Evolutionary conservation across 441 rosid species (phyloP).

Genomic region (Aleurites moluccanus): DNA sequence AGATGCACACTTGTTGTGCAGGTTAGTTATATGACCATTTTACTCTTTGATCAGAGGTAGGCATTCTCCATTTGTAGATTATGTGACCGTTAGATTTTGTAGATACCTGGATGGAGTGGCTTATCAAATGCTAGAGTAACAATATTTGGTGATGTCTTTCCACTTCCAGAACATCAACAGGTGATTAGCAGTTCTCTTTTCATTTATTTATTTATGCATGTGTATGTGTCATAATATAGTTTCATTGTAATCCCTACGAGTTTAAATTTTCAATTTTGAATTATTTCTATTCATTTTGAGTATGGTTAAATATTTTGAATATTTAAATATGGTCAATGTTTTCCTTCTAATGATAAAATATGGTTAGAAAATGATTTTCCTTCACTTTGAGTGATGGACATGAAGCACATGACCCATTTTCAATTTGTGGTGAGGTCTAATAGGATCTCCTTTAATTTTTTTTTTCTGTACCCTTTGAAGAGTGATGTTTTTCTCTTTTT

Average conservation of each 20-base stretch:
- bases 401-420: not conserved
- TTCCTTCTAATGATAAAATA: not conserved
- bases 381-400: not conserved
- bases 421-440: not conserved
- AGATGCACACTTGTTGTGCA: conserved; percentile 96
- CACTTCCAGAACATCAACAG: conserved; percentile 87
- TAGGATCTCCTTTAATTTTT: not conserved
- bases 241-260: not conserved
- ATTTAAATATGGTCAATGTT: not conserved
- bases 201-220: not conserved
- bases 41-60: conserved; percentile 17
- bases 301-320: not conserved
- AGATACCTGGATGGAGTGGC: conserved; percentile 99
- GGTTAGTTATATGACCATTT: conserved; percentile 44
- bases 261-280: not conserved
- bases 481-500: not conserved
- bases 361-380: not conserved
- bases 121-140: conserved; percentile 98
- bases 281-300: not conserved
- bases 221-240: not conserved
- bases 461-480: not conserved
- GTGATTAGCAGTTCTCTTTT: conserved; percentile 32
- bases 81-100: conserved; percentile 29
- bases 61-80: conserved; percentile 27
- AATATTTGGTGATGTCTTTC: conserved; percentile 90